A percentile compares a stretch with the other conserved stretches of the same genome.
Conservation (phyloP, 352 stramenopile species). For the Lagenidium sp. region DNA sequence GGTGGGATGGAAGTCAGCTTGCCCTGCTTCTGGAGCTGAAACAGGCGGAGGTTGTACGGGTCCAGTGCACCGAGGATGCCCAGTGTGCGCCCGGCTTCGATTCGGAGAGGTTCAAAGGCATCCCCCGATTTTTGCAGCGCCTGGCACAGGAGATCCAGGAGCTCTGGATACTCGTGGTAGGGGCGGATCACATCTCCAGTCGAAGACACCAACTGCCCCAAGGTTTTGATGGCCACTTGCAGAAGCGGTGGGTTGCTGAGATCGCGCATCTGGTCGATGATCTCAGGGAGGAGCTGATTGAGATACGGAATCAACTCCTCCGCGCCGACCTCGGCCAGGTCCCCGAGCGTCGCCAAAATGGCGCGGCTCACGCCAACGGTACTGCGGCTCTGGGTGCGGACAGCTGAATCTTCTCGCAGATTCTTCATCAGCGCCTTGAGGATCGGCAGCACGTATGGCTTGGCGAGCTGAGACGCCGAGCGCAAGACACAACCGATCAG, state of each 20-base stretch:
- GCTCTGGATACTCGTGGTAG: slow-evolving; percentile 79
- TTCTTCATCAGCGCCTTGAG: slow-evolving; percentile 85
- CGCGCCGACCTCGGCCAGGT: slow-evolving; percentile 68
- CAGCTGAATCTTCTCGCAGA: slow-evolving; percentile 67
- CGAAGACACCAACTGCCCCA: slow-evolving; percentile 73
- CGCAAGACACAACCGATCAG: slow-evolving; percentile 73
- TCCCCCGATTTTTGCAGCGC: slow-evolving; percentile 77
- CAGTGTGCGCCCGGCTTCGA: slow-evolving; percentile 74
- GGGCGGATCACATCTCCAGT: slow-evolving; percentile 80
- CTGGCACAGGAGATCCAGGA: slow-evolving; percentile 70
- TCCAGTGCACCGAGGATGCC: slow-evolving; percentile 77
- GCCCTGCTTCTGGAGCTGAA: slow-evolving; percentile 74
- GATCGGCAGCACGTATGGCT: slow-evolving; percentile 82
- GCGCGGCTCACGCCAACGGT: slow-evolving; percentile 79
- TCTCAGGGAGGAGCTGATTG: slow-evolving; percentile 74
- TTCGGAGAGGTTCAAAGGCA: slow-evolving; percentile 58
- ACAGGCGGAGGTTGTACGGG: slow-evolving; percentile 78
- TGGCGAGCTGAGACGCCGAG: slow-evolving; percentile 65
- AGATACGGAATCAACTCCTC: slow-evolving; percentile 78
- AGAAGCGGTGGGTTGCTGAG: slow-evolving; percentile 81
- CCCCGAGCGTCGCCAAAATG: slow-evolving; percentile 73
- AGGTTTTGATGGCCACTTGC: slow-evolving; percentile 78
- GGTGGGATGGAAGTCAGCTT: slow-evolving; percentile 53
- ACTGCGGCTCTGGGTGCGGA: slow-evolving; percentile 54
- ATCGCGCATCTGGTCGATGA: slow-evolving; percentile 82